A percentile compares a stretch with the other conserved stretches of the same genome.
Evolutionary conservation across 805 yeast genomes (phyloP).

Genomic region (Groenewaldozyma salmanticensis): DNA sequence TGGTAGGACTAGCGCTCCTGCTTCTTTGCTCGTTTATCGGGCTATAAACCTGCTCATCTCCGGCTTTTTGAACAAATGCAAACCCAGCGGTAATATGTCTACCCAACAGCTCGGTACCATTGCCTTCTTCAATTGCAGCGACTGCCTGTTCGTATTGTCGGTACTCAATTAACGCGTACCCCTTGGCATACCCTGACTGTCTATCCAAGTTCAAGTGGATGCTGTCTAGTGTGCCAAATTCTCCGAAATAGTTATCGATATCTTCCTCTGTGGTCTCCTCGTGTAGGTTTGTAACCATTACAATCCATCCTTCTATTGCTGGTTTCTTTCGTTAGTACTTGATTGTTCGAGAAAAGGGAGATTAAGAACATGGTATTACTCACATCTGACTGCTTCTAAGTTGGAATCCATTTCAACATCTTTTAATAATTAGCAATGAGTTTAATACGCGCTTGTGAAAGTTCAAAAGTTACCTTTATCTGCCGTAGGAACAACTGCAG

Average conservation of each 20-base stretch:
- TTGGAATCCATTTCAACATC: background rate
- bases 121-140: conserved; percentile 25
- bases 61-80: conserved; percentile 30
- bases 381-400: background rate
- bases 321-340: background rate
- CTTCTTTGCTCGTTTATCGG: background rate
- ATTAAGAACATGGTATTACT: background rate
- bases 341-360: conserved; percentile 12
- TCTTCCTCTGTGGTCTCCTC: conserved; percentile 40
- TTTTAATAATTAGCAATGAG: background rate
- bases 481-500: background rate
- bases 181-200: conserved; percentile 35
- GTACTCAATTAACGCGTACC: conserved; percentile 35
- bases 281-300: conserved; percentile 33
- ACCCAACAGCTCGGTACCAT: conserved; percentile 30
- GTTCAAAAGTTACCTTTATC: background rate
- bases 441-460: too few relatives aligned
- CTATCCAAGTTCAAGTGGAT: conserved; percentile 35
- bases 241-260: conserved; percentile 32
- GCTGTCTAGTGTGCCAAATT: conserved; percentile 31
- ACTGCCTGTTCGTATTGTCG: conserved; percentile 26
- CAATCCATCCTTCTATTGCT: conserved; percentile 35
- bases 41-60: background rate
- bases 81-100: conserved; percentile 27
- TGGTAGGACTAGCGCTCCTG: conserved; percentile 5